Evolutionary conservation across 805 yeast genomes (phyloP).

Genomic region (Barnettozyma botsteinii): DNA sequence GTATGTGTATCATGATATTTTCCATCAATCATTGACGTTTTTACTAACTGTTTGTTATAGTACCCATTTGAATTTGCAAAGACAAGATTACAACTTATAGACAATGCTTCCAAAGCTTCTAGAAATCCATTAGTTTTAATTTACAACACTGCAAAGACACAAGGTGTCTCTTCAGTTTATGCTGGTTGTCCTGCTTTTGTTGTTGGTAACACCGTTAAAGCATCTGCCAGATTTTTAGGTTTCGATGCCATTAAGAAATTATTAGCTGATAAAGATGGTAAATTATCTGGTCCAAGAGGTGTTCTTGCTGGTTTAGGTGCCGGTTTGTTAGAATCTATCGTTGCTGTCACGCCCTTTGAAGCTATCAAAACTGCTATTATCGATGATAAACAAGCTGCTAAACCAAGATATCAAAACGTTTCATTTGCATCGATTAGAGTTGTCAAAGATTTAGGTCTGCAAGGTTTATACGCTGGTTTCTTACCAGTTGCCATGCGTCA

Average conservation of each 20-base stretch:
- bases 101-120: conserved; percentile 56
- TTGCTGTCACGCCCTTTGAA: conserved; percentile 96
- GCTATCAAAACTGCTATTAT: conserved; percentile 94
- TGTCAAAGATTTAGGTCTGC: conserved; percentile 70
- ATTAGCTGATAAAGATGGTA: conserved; percentile 78
- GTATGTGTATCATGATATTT: conserved; percentile 18
- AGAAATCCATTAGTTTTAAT: conserved; percentile 83
- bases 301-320: conserved; percentile 97
- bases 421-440: conserved; percentile 56
- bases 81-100: conserved; percentile 81
- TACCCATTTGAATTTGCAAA: conserved; percentile 98
- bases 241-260: conserved; percentile 80
- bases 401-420: conserved; percentile 69
- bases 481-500: conserved; percentile 93
- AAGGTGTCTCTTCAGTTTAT: conserved; percentile 75
- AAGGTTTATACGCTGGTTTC: conserved; percentile 83
- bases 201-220: conserved; percentile 93
- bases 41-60: conserved; percentile 9
- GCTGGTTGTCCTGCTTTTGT: conserved; percentile 97
- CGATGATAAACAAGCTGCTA: conserved; percentile 77
- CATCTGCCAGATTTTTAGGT: conserved; percentile 91
- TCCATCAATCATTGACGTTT: too few species aligned
- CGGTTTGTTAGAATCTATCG: conserved; percentile 82
- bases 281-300: conserved; percentile 84
- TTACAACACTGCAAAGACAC: conserved; percentile 64